Conservation (phyloP, 106 monocot genomes). For the Phalaenopsis aphrodite region DNA sequence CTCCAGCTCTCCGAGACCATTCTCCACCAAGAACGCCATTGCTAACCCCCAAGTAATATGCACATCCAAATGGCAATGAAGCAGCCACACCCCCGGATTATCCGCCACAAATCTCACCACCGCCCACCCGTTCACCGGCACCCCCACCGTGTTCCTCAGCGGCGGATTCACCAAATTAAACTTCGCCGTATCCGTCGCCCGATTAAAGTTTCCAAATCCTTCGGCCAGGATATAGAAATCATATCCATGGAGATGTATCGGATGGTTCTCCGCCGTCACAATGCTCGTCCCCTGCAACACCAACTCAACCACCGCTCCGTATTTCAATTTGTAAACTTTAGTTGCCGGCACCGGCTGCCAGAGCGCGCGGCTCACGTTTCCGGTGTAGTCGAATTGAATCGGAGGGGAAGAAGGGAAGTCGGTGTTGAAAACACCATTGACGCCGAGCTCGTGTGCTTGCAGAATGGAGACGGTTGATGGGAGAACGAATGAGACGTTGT, state of each 20-base stretch:
- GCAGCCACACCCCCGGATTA: constrained; percentile 64
- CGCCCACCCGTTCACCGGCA: constrained; percentile 57
- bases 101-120: constrained; percentile 60
- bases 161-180: constrained; percentile 60
- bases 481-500: constrained; percentile 46
- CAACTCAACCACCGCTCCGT: constrained; percentile 37
- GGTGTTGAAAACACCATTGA: constrained; percentile 37
- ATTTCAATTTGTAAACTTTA: constrained; percentile 38
- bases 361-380: constrained; percentile 30
- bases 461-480: constrained; percentile 31
- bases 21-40: constrained; percentile 54
- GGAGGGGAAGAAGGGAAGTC: constrained; percentile 45
- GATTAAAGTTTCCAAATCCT: constrained; percentile 66
- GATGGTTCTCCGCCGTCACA: constrained; percentile 48
- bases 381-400: constrained; percentile 49
- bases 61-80: constrained; percentile 66
- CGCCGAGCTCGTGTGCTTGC: constrained; percentile 29
- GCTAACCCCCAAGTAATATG: constrained; percentile 66
- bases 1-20: constrained; percentile 41
- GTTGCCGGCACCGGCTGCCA: constrained; percentile 37
- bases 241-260: constrained; percentile 63
- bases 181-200: constrained; percentile 29
- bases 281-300: constrained; percentile 61
- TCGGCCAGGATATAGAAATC: constrained; percentile 52
- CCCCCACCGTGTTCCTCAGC: constrained; percentile 47